Conservation (phyloP, 2,329 filamentous ascomycete species). For the Ampelomyces quisqualis region DNA sequence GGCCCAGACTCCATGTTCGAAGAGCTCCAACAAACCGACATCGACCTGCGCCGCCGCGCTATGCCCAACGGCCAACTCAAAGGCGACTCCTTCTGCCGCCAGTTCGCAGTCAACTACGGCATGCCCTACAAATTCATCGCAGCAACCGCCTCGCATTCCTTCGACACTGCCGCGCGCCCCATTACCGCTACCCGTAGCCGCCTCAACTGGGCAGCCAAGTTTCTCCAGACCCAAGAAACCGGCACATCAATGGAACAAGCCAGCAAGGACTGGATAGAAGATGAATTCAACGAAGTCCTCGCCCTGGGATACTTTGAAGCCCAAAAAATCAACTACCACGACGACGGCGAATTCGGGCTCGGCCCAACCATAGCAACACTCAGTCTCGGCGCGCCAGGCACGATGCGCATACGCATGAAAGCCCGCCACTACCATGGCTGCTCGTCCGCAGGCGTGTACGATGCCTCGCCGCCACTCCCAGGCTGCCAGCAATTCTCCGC, state of each 20-base stretch:
- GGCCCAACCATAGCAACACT: slow-evolving; percentile 62
- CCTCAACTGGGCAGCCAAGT: slow-evolving; percentile 57
- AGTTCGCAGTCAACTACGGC: slow-evolving; percentile 60
- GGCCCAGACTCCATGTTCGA: slow-evolving; percentile 65
- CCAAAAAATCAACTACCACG: slow-evolving; percentile 62
- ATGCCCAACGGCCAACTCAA: slow-evolving; percentile 28
- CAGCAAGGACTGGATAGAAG: slow-evolving; percentile 12
- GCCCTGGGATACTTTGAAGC: slow-evolving; percentile 63
- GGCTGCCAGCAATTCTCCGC: slow-evolving; percentile 37
- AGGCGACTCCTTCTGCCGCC: slow-evolving; percentile 52
- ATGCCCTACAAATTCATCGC: slow-evolving; percentile 68
- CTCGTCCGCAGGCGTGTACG: slow-evolving; percentile 37
- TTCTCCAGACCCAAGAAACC: slow-evolving; percentile 39
- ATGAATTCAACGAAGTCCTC: slow-evolving; percentile 64
- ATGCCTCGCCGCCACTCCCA: slow-evolving; percentile 30
- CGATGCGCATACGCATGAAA: slow-evolving; percentile 62
- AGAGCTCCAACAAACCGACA: slow-evolving; percentile 45
- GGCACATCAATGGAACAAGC: no score
- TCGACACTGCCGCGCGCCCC: slow-evolving; percentile 35
- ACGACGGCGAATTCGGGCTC: slow-evolving; percentile 65
- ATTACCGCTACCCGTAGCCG: slow-evolving; percentile 56
- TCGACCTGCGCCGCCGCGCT: slow-evolving; percentile 31
- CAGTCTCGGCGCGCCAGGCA: slow-evolving; percentile 59
- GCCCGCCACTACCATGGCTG: slow-evolving; percentile 48
- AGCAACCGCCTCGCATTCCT: slow-evolving; percentile 42